These are phyloP conservation scores for Prillingera fragicola DNA, from an alignment of 1,284 basidiomycete species.

Conservation along the genomic window DNA sequence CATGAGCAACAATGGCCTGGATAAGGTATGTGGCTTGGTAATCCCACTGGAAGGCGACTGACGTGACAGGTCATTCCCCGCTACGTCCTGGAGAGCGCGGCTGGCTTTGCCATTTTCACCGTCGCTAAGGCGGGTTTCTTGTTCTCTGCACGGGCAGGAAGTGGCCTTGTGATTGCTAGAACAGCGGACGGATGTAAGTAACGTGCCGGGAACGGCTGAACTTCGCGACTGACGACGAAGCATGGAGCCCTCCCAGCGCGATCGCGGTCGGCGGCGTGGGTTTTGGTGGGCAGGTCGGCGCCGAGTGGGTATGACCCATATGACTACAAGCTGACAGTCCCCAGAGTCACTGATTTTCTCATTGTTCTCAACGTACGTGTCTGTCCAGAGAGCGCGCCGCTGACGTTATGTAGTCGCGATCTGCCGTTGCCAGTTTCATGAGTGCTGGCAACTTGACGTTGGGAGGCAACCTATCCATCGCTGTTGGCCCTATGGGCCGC, in stretches of 20 bases:
- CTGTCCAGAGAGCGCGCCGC: slow-evolving; percentile 33
- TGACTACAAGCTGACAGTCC: slow-evolving; percentile 58
- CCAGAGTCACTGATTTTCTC: slow-evolving; percentile 81
- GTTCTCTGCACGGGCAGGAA: slow-evolving; percentile 64
- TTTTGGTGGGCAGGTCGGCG: slow-evolving; percentile 65
- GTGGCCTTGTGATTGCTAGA: slow-evolving; percentile 84
- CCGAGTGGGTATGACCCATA: slow-evolving; percentile 44
- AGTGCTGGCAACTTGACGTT: slow-evolving; percentile 74
- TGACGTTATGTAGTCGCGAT: slow-evolving; percentile 49
- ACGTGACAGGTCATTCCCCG: slow-evolving; percentile 48
- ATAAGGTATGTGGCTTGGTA: slow-evolving; percentile 37
- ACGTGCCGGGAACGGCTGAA: neutral
- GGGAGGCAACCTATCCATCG: slow-evolving; percentile 51
- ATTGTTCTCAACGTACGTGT: slow-evolving; percentile 75
- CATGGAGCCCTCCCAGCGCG: slow-evolving; percentile 89
- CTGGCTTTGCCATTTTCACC: slow-evolving; percentile 55
- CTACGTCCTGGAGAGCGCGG: slow-evolving; percentile 38
- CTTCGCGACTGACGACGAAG: slow-evolving; percentile 47
- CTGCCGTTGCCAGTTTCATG: slow-evolving; percentile 80
- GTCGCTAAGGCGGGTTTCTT: slow-evolving; percentile 57
- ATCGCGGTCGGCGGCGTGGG: slow-evolving; percentile 94
- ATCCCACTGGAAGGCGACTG: neutral
- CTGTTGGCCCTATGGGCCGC: slow-evolving; percentile 86
- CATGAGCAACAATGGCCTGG: slow-evolving; percentile 46
- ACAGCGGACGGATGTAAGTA: slow-evolving; percentile 73